Evolutionary conservation across 345 rosid species (phyloP), one percentile per base, ranked within the genome.

Genomic region (Eucalyptus grandis): DNA sequence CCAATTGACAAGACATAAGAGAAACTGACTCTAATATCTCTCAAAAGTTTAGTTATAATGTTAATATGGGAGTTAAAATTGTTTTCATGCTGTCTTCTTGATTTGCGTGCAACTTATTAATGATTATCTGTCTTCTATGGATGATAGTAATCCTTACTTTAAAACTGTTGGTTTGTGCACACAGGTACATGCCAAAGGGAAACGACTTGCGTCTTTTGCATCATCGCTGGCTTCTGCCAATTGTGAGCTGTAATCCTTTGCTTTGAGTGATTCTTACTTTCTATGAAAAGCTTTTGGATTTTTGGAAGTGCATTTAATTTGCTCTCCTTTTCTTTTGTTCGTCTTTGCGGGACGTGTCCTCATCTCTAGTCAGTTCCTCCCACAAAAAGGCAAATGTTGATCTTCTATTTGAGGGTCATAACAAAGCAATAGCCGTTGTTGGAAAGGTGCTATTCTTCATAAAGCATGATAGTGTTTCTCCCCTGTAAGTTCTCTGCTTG

Each of bases 371-470:
- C 91, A 92, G 86, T 89, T 90, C 95, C 88, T 90, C 93, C 0
- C 93, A 93, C 88, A 92, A 89, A 90, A 91, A 91, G 88, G 92
- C 92, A 58, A 89, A 93, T 26, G 43, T 94, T 30, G 98, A 95
- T 91, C 65, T 90, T 88, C 94, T 96, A 88, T 89, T 80, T 24
- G 95, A 94, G 87, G 97, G 98, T 91, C 94, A 92, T 85, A 96
- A 96, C 90, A 94, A 94, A 93, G 93, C 94, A 54, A 93, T 91
- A 81, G 95, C 96, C 24, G 37, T 95, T 40, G 89, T 91, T 81
- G 98, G 95, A 86, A 96, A 94, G 93, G 98, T 95, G 88, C 91
- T 94, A 43, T 92, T 94, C 91, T 94, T 94, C 65, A 92, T 96
- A 54, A 93, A 92, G 94, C 96, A 95, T 88, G 95, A 95, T 90